Base-by-base conservation (phyloP, 2,329 filamentous ascomycete species). In the Seiridium cupressi region DNA sequence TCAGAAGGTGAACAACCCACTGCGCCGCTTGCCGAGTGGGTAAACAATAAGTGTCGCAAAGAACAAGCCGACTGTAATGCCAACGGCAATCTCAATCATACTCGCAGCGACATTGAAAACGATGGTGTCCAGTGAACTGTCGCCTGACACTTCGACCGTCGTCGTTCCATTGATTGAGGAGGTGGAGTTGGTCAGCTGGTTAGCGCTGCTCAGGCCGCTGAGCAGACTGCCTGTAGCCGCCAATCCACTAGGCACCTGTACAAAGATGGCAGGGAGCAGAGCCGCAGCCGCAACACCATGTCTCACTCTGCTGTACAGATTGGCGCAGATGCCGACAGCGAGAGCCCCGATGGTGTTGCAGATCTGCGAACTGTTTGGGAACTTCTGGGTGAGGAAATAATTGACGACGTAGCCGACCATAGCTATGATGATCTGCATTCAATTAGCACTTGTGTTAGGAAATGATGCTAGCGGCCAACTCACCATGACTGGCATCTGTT, bases 261-360 rank as follows among this genome's bases (percentile, higher is more conserved):
- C 77, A 54, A 81, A 81, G 49, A 81, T 79, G 18, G 79, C 79
- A 0, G 79, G 79, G 32, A 81, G 76, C 5, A 81, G 73, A 1
- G 76, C 79, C 1, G 78, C 76, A 0, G 77, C 79, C 1, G 79
- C 79, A 36, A 81, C 79, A n/a, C 82, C 82, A 61, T 84, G 81
- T 8, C 79, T 71, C 7, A 84, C 60, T 32, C 82, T 76, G n/a
- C 88, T 90, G 73, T 94, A 93, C 1, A 92, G 70, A 66, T 95
- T 95, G 6, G 90, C 91, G 54, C 91, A 77, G 3, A 93, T 82
- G 38, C 92, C 92, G 34, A 95, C 89, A 2, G 85, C 84, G 56
- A 95, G 84, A 0, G 91, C 91, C 36, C 90, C 90, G 3, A 94
- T 81, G 0, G 89, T 91, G 70, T 90, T 93, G 59, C 88, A 86